A percentile compares a stretch with the other conserved stretches of the same genome.
Conservation (phyloP, 2,329 filamentous ascomycete species). For the Cadophora sp. region DNA sequence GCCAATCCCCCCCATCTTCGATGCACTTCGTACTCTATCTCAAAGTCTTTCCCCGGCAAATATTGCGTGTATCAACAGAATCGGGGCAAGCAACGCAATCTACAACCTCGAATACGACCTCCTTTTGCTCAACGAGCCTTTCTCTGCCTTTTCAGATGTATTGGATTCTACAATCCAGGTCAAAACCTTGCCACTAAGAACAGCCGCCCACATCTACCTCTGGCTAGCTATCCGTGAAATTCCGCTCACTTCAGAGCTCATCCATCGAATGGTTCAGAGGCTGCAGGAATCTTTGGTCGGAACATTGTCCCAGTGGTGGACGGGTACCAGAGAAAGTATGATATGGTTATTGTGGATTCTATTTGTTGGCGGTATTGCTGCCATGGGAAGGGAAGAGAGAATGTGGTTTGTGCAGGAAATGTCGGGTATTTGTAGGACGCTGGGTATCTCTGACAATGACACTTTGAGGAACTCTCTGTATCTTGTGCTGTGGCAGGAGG, state of each 20-base stretch:
- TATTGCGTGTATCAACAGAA: slow-evolving; percentile 7
- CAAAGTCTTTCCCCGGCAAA: slow-evolving; percentile 12
- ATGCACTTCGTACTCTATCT: slow-evolving; percentile 20
- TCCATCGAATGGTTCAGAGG: slow-evolving; percentile 12
- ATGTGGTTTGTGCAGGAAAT: slow-evolving; percentile 26
- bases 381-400: slow-evolving; percentile 10
- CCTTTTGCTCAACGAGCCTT: slow-evolving; percentile 22
- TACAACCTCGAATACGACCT: slow-evolving; percentile 30
- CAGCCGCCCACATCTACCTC: slow-evolving; percentile 25
- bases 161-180: not conserved
- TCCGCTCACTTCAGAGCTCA: slow-evolving; percentile 17
- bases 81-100: slow-evolving; percentile 26
- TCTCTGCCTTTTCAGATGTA: not conserved
- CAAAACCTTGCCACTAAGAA: slow-evolving; percentile 23
- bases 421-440: not conserved
- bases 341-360: slow-evolving; percentile 28
- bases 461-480: slow-evolving; percentile 11
- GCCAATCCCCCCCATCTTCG: slow-evolving; percentile 23
- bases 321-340: slow-evolving; percentile 11
- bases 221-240: slow-evolving; percentile 28
- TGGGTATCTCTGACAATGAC: slow-evolving; percentile 13
- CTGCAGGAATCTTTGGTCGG: slow-evolving; percentile 14
- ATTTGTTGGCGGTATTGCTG: slow-evolving; percentile 27
- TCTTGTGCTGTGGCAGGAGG: slow-evolving; percentile 24
- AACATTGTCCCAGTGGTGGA: slow-evolving; percentile 23